Evolutionary conservation across 345 rosid genomes (phyloP), one percentile per base, ranked within the genome.

Genomic region (Eucalyptus pauciflora): DNA sequence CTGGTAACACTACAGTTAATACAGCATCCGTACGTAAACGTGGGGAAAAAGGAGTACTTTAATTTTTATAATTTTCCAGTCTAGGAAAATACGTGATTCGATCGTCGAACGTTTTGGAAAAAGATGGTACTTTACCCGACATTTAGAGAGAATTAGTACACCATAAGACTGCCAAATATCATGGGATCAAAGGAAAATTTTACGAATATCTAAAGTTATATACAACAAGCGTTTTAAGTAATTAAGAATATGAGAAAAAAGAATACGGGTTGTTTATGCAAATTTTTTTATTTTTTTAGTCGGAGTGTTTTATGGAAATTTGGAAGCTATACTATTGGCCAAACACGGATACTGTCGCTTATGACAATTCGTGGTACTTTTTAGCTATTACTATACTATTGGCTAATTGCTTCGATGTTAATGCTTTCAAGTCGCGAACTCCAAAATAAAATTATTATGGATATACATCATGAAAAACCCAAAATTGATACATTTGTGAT

Each of bases 381-480:
- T 29, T 62, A 62, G 14, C 4, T 62, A 10, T 29, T 13, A 62
- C 69, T 6, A 13, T 62, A 62, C 33, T 2, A 62, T 27, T 62
- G 33, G 33, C 69, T 29, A 62, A 12, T 62, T 62, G 4, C 69
- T 62, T 62, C 8, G 15, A 64, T n/a, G 76, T 64, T 29, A 64
- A n/a, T 14, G 76, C 41, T 64, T 64, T n/a, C 41, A 0, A 0
- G 10, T 14, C 3, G 0, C 37, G 0, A 29, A 7, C 76, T 64
- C 37, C 9, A 0, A 29, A 64, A 2, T 14, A 2, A 60, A 27
- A 60, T 58, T 11, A 58, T 1, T 58, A 58, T 58, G 2, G 10
- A 1, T 52, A 1, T 1, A 18, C 7, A 52, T 3, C 10, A 18
- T 1, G 9, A n/a, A n/a, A n/a, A n/a, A n/a, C n/a, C n/a, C n/a